These are phyloP conservation scores for Neonectria hederae DNA, from an alignment of 2,329 filamentous ascomycete genomes.

Conservation along the genomic window DNA sequence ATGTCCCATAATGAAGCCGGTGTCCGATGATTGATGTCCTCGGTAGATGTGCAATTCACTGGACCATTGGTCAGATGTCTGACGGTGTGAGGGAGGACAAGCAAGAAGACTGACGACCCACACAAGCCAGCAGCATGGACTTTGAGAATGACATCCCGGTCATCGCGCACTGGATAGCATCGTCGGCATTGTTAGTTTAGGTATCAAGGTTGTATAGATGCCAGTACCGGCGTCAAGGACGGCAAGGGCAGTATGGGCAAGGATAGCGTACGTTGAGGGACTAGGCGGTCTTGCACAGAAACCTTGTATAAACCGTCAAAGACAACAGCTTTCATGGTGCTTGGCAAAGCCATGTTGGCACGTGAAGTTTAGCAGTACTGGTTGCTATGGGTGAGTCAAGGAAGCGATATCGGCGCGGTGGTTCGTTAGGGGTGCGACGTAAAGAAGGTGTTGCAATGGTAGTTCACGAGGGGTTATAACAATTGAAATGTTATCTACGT, in stretches of 20 bases:
- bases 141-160: constrained; percentile 82
- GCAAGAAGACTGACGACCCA: constrained; percentile 72
- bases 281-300: constrained; percentile 79
- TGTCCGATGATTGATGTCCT: constrained; percentile 76
- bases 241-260: neutral
- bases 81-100: neutral
- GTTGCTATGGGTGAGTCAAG: neutral
- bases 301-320: constrained; percentile 83
- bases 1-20: constrained; percentile 78
- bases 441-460: neutral
- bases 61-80: constrained; percentile 2
- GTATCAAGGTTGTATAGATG: neutral
- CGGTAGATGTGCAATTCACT: constrained; percentile 89
- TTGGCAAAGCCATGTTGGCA: constrained; percentile 46
- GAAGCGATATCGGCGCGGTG: constrained; percentile 1
- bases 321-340: constrained; percentile 86
- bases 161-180: constrained; percentile 64
- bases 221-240: neutral
- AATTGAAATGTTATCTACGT: neutral
- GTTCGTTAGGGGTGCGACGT: neutral
- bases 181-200: constrained; percentile 23
- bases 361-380: neutral
- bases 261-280: constrained; percentile 65
- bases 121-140: constrained; percentile 86
- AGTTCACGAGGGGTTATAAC: neutral